Evolutionary conservation across 805 yeast species (phyloP).

Genomic region (Pichia heedii): DNA sequence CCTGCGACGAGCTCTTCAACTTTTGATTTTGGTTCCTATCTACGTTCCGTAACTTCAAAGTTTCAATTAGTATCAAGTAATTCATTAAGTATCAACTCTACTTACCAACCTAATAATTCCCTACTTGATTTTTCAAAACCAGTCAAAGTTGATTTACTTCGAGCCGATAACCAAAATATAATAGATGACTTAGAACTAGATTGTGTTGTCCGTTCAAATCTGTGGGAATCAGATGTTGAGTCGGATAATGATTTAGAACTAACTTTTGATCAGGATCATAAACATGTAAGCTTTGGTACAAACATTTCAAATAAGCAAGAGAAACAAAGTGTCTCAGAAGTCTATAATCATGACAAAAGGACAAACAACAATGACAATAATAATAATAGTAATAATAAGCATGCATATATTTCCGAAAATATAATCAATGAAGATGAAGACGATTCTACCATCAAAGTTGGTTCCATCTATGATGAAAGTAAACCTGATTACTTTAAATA

Average conservation of each 20-base stretch:
- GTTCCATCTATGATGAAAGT: background rate
- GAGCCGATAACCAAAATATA: conserved; percentile 4
- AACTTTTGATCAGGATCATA: conserved; percentile 24
- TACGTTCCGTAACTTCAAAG: conserved; percentile 17
- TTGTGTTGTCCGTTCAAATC: conserved; percentile 13
- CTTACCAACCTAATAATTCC: background rate
- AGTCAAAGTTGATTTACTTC: conserved; percentile 3
- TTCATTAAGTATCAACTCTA: background rate
- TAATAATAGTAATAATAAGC: background rate
- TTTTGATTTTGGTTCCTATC: conserved; percentile 24
- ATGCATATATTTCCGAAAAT: too few relatives aligned
- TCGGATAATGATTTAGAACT: conserved; percentile 10
- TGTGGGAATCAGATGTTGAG: conserved; percentile 11
- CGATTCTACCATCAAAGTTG: background rate
- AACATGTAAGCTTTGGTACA: too few relatives aligned
- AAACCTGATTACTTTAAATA: background rate
- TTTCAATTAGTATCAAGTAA: background rate
- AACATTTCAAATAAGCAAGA: too few relatives aligned
- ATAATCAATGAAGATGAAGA: too few relatives aligned
- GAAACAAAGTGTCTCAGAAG: too few relatives aligned
- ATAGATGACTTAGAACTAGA: conserved; percentile 10
- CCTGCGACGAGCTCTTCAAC: background rate
- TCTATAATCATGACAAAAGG: too few relatives aligned
- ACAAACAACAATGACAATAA: background rate
- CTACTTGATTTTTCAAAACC: conserved; percentile 6